Evolutionary conservation across 2,329 filamentous ascomycete genomes (phyloP).

Genomic region (Aureobasidium sp.): DNA sequence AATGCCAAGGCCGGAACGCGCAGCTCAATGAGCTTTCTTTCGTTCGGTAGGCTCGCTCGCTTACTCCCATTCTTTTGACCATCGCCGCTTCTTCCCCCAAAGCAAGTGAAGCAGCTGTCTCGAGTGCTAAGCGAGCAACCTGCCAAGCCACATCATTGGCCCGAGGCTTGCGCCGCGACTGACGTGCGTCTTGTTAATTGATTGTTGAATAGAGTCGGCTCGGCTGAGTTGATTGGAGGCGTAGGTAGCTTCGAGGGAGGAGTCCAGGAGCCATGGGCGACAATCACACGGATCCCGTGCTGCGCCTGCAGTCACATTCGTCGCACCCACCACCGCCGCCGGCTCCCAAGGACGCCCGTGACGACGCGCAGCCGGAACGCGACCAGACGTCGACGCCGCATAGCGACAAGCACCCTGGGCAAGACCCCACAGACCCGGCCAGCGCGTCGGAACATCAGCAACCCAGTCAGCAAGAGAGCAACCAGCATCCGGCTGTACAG

Average conservation of each 20-base stretch:
- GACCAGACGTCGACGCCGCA: constrained; percentile 1
- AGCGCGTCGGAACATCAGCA: neutral
- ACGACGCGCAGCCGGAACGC: constrained; percentile 1
- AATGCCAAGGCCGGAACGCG: neutral
- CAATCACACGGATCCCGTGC: constrained; percentile 4
- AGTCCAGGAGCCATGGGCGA: constrained; percentile 1
- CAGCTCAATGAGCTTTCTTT: neutral
- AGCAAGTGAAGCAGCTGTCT: neutral
- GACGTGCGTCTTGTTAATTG: constrained; percentile 13
- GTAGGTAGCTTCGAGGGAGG: neutral
- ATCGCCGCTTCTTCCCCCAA: neutral
- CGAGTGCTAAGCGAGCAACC: constrained; percentile 7
- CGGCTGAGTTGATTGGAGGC: constrained; percentile 12
- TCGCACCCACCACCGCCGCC: neutral
- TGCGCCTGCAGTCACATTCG: constrained; percentile 4
- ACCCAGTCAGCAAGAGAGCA: neutral
- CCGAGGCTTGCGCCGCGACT: constrained; percentile 13
- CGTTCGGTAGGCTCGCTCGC: neutral
- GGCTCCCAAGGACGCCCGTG: neutral
- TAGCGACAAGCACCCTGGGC: neutral
- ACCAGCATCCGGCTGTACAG: neutral
- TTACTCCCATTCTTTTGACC: constrained; percentile 11
- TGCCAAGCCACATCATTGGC: constrained; percentile 9
- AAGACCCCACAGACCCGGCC: neutral
- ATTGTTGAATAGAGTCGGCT: constrained; percentile 9